Conservation (phyloP, 1,284 basidiomycete species). For the Ganoderma lucidum region DNA sequence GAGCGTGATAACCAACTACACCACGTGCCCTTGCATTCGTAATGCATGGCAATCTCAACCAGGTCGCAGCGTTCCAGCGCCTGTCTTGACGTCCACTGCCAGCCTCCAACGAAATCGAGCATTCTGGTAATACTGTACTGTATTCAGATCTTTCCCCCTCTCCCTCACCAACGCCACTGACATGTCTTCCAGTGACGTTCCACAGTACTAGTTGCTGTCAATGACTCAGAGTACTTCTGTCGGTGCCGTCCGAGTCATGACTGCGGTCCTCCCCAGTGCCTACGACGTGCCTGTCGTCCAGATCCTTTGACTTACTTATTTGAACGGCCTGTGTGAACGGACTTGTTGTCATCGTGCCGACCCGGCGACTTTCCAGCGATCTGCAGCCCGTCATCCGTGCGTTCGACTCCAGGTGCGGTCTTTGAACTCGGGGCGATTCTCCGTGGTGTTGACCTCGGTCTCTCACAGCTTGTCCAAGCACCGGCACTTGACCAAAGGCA, state of each 20-base stretch:
- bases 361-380: not conserved
- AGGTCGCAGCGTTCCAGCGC: too few species aligned
- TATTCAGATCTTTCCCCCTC: too few species aligned
- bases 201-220: too few species aligned
- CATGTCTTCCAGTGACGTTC: too few species aligned
- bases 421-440: too few species aligned
- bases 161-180: too few species aligned
- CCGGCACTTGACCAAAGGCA: not conserved
- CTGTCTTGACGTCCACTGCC: too few species aligned
- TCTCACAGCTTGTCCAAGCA: not conserved
- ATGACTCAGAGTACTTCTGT: not conserved
- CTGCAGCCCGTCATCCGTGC: not conserved
- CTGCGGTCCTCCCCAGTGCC: not conserved
- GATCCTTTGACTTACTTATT: not conserved
- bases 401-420: not conserved
- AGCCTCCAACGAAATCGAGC: too few species aligned
- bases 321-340: not conserved
- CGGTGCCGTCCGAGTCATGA: not conserved
- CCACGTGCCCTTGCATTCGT: constrained; percentile 14
- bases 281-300: not conserved
- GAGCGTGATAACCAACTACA: constrained; percentile 26
- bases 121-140: too few species aligned
- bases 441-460: not conserved
- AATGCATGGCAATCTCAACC: too few species aligned
- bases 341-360: not conserved